phyloP scores from a whole-genome alignment of 345 rosid species.

The Camelina sativa region DNA sequence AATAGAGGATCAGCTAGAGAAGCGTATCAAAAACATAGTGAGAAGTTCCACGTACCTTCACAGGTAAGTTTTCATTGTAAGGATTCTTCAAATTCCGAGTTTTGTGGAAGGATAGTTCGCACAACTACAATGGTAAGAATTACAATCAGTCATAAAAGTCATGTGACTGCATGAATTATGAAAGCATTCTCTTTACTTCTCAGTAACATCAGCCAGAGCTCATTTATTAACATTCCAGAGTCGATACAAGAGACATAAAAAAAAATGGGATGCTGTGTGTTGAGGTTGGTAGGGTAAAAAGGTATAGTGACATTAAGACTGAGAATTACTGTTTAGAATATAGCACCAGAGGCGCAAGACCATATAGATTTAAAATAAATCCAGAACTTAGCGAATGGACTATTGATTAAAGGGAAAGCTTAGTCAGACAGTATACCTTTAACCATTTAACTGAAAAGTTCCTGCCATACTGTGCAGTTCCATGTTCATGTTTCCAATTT shows the following conservation, averaged over 20 bases:
- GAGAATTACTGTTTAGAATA: constrained; percentile 8
- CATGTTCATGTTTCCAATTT: constrained; percentile 98
- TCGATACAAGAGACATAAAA: neutral
- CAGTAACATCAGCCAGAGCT: constrained; percentile 2
- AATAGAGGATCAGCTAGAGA: constrained; percentile 15
- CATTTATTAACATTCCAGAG: constrained; percentile 24
- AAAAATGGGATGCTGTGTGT: constrained; percentile 10
- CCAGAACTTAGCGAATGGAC: neutral
- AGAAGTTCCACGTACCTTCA: constrained; percentile 68
- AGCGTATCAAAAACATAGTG: constrained; percentile 5
- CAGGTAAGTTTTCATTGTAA: constrained; percentile 95
- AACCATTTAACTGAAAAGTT: constrained; percentile 99
- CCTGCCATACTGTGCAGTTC: constrained; percentile 96
- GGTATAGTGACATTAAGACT: constrained; percentile 10
- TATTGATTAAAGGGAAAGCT: constrained; percentile 9
- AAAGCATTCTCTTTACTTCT: neutral
- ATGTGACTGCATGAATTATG: constrained; percentile 16
- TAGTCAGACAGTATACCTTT: constrained; percentile 57
- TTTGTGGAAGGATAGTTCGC: constrained; percentile 93
- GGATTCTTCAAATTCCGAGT: constrained; percentile 95
- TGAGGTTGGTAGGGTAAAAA: constrained; percentile 15
- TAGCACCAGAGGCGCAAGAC: constrained; percentile 11
- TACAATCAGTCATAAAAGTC: constrained; percentile 36
- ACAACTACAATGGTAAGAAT: constrained; percentile 64
- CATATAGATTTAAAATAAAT: constrained; percentile 20